phyloP scores from a whole-genome alignment of 2,329 filamentous ascomycete genomes.

The Fusarium aywerte region DNA sequence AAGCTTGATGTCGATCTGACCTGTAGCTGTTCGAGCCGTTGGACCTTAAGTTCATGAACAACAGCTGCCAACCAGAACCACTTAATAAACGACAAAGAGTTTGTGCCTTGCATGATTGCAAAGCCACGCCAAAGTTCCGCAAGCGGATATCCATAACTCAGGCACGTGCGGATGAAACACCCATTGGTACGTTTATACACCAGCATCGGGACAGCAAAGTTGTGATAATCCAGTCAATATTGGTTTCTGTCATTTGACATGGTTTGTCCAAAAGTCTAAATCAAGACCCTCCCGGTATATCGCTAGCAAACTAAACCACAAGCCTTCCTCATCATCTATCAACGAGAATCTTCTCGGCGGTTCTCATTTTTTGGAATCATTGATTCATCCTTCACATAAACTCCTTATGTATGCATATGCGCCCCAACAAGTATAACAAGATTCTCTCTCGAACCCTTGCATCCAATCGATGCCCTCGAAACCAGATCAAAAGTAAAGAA shows the following conservation, averaged over 20 bases:
- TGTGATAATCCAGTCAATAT: not conserved
- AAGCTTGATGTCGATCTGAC: too few species aligned
- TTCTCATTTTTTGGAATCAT: conserved; percentile 24
- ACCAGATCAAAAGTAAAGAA: not conserved
- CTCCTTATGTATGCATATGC: conserved; percentile 7
- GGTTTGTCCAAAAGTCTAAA: not conserved
- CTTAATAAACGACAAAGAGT: too few species aligned
- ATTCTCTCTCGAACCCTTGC: not conserved
- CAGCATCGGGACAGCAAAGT: not conserved
- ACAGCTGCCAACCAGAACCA: too few species aligned
- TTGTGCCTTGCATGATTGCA: too few species aligned
- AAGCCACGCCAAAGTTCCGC: too few species aligned
- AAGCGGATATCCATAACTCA: too few species aligned
- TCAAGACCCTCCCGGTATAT: not conserved
- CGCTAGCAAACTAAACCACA: not conserved
- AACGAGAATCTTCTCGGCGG: conserved; percentile 4
- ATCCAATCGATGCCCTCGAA: not conserved
- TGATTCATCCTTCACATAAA: conserved; percentile 29
- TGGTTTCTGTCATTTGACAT: not conserved
- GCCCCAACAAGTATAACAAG: not conserved
- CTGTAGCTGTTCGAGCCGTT: too few species aligned
- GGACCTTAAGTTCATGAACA: too few species aligned
- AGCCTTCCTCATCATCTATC: conserved; percentile 2
- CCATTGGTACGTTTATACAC: not conserved
- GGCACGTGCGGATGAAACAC: too few species aligned